These are phyloP conservation scores for Staphylotrichum longicolle DNA, from an alignment of 495 filamentous ascomycete species.

Conservation along the genomic window DNA sequence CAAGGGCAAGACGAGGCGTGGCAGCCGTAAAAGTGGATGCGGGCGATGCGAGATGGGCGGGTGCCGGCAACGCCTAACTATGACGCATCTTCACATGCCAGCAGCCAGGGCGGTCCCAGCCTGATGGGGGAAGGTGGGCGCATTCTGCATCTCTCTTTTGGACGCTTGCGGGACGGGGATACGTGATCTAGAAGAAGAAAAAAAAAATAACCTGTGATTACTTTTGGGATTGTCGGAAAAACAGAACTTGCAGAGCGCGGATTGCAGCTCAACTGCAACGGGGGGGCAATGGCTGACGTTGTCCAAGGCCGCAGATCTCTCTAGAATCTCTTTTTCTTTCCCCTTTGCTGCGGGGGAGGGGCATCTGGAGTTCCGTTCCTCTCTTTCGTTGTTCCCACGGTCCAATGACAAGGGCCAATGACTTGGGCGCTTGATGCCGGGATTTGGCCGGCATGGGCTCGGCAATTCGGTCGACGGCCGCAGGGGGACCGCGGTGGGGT, in stretches of 20 bases:
- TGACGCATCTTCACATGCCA: conserved; percentile 28
- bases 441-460: conserved; percentile 27
- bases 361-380: neutral
- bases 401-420: neutral
- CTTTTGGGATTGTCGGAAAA: too few species aligned
- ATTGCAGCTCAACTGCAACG: neutral
- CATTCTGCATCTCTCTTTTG: too few species aligned
- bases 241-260: too few species aligned
- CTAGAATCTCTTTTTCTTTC: neutral
- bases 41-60: neutral
- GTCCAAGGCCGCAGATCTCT: conserved; percentile 25
- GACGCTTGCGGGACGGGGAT: too few species aligned
- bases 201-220: too few species aligned
- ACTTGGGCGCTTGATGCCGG: too few species aligned
- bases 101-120: neutral
- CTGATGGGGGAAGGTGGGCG: too few species aligned
- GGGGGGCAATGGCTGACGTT: conserved; percentile 12
- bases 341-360: conserved; percentile 26
- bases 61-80: conserved; percentile 8
- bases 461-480: conserved; percentile 32
- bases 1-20: neutral
- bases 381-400: too few species aligned
- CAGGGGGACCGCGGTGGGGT: neutral
- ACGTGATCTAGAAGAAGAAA: too few species aligned
- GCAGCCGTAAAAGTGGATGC: conserved; percentile 1